Conservation (phyloP, 441 rosid genomes). For the Rhodomyrtus psidioides region DNA sequence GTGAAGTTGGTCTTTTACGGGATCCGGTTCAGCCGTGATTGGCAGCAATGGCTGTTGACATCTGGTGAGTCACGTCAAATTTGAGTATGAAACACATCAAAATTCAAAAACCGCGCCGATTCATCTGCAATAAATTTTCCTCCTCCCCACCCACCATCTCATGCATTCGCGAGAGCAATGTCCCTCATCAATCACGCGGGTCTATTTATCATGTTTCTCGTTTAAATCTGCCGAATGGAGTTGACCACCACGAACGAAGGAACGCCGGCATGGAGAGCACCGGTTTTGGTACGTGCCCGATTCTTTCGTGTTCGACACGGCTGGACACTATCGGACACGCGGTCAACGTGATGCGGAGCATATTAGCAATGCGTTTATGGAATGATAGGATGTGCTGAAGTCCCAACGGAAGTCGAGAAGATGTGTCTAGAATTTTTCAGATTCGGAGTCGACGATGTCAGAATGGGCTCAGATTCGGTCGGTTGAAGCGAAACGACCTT, state of each 20-base stretch:
- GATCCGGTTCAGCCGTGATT: not conserved
- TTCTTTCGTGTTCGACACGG: too few species aligned
- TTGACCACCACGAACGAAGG: not conserved
- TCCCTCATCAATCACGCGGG: not conserved
- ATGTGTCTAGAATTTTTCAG: too few species aligned
- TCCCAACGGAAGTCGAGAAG: too few species aligned
- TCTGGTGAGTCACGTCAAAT: not conserved
- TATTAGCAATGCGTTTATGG: too few species aligned
- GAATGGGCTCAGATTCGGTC: too few species aligned
- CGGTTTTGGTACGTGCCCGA: rapidly evolving
- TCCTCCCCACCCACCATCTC: not conserved
- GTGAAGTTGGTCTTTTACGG: not conserved
- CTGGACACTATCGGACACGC: too few species aligned
- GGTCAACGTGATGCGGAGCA: too few species aligned
- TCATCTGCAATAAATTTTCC: not conserved
- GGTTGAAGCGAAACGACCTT: too few species aligned
- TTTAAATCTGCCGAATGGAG: not conserved
- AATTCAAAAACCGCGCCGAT: not conserved
- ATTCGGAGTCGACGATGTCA: too few species aligned
- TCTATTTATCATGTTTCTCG: not conserved
- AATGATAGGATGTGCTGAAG: too few species aligned
- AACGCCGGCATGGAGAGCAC: too few species aligned
- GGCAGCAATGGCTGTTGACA: not conserved
- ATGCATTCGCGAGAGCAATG: not conserved
- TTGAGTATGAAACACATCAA: not conserved